A percentile compares a stretch with the other conserved stretches of the same genome.
Conservation (phyloP, 1,284 basidiomycete species). For the Mycena sp. region DNA sequence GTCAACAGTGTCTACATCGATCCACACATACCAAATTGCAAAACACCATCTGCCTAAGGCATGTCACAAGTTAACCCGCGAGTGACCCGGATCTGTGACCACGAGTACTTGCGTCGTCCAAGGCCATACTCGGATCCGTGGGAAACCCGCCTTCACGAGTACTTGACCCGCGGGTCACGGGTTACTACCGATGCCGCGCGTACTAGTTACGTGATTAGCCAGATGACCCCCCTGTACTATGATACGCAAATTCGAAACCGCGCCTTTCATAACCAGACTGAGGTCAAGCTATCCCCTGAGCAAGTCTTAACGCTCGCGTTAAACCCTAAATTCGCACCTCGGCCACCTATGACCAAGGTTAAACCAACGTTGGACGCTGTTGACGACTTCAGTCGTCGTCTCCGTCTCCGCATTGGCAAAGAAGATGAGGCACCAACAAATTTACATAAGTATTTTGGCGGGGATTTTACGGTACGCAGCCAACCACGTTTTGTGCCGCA, state of each 20-base stretch:
- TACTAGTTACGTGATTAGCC: slow-evolving; percentile 9
- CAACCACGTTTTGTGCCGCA: slow-evolving; percentile 9
- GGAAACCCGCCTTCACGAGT: too few relatives aligned
- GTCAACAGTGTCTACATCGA: too few relatives aligned
- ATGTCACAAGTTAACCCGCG: too few relatives aligned
- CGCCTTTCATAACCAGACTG: slow-evolving; percentile 24
- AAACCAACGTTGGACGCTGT: slow-evolving; percentile 9
- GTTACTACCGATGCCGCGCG: not conserved
- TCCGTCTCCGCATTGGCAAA: not conserved
- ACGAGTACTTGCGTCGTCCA: too few relatives aligned
- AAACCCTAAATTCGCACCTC: slow-evolving; percentile 23
- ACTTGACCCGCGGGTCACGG: too few relatives aligned
- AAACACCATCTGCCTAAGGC: too few relatives aligned
- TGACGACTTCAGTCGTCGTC: slow-evolving; percentile 21
- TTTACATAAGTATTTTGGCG: not conserved
- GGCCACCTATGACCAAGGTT: slow-evolving; percentile 7
- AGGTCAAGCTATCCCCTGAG: slow-evolving; percentile 11
- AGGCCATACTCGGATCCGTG: too few relatives aligned
- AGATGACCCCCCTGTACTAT: slow-evolving; percentile 24
- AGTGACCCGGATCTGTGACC: too few relatives aligned
- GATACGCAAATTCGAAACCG: slow-evolving; percentile 20
- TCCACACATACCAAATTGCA: too few relatives aligned
- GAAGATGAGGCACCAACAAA: not conserved
- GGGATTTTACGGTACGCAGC: not conserved
- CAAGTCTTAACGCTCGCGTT: slow-evolving; percentile 19